Conservation (phyloP, 352 stramenopile genomes). For the Globisporangium spinosum region DNA sequence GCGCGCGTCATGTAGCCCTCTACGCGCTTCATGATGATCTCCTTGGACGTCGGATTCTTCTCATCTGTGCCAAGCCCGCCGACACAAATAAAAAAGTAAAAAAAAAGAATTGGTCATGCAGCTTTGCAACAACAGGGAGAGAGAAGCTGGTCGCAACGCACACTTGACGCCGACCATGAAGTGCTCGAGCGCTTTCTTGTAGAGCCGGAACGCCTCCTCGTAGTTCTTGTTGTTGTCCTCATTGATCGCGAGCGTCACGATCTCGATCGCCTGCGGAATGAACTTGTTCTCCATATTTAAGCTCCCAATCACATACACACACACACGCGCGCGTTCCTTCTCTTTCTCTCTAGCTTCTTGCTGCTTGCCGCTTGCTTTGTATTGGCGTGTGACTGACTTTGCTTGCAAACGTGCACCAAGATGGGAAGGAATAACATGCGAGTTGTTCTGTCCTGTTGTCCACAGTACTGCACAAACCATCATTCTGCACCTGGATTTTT, state of each 20-base stretch:
- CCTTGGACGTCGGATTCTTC: conserved; percentile 88
- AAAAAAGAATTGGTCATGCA: background rate
- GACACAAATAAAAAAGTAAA: background rate
- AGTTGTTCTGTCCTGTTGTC: conserved; percentile 11
- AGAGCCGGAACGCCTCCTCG: conserved; percentile 80
- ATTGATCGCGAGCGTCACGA: conserved; percentile 83
- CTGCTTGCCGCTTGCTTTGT: background rate
- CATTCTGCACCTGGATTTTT: background rate
- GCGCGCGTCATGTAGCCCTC: conserved; percentile 89
- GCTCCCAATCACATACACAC: background rate
- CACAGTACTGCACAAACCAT: conserved; percentile 4
- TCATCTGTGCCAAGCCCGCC: conserved; percentile 46
- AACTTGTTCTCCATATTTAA: conserved; percentile 88
- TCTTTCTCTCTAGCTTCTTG: background rate
- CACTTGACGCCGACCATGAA: conserved; percentile 90
- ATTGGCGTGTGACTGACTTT: background rate
- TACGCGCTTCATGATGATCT: conserved; percentile 90
- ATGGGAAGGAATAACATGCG: background rate
- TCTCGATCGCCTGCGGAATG: conserved; percentile 88
- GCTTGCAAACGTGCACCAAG: conserved; percentile 2
- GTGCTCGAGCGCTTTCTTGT: conserved; percentile 88
- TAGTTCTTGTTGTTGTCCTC: conserved; percentile 90
- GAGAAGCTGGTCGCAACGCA: conserved; percentile 23
- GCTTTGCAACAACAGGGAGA: background rate
- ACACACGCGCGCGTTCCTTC: background rate